Percentiles rank a stretch among this genome's conserved stretches.
Evolutionary conservation across 176 grass and related monocot species (phyloP).

Genomic region (Juncus inflexus): DNA sequence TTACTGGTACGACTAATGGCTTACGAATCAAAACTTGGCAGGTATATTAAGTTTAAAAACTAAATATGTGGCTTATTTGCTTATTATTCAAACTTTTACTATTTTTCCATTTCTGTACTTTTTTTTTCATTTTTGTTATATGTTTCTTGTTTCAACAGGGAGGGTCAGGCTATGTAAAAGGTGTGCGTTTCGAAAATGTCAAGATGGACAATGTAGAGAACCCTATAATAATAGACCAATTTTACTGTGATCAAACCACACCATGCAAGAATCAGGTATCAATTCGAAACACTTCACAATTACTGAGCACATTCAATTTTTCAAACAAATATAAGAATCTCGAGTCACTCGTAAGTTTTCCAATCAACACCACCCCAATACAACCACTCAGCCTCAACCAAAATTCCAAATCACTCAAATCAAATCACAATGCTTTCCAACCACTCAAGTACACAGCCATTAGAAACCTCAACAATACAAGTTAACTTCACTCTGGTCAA

Average conservation of each 20-base stretch:
- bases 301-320: not conserved
- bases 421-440: no score
- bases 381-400: no score
- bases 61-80: not conserved
- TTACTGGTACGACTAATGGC: constrained; percentile 58
- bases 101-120: no score
- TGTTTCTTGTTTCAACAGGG: constrained; percentile 33
- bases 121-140: no score
- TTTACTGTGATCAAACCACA: constrained; percentile 64
- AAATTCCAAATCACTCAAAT: no score
- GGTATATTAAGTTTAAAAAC: constrained; percentile 20
- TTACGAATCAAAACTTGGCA: constrained; percentile 96
- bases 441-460: no score
- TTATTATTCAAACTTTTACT: no score
- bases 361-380: no score
- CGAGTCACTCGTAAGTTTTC: no score
- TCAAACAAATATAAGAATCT: no score
- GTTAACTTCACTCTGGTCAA: no score
- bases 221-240: constrained; percentile 95
- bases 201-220: constrained; percentile 56
- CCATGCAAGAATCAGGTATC: constrained; percentile 50
- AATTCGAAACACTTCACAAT: not conserved
- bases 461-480: no score
- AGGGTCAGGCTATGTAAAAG: constrained; percentile 56
- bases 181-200: constrained; percentile 59